Conservation (phyloP, 495 filamentous ascomycete species). For the Poronia punctata region DNA sequence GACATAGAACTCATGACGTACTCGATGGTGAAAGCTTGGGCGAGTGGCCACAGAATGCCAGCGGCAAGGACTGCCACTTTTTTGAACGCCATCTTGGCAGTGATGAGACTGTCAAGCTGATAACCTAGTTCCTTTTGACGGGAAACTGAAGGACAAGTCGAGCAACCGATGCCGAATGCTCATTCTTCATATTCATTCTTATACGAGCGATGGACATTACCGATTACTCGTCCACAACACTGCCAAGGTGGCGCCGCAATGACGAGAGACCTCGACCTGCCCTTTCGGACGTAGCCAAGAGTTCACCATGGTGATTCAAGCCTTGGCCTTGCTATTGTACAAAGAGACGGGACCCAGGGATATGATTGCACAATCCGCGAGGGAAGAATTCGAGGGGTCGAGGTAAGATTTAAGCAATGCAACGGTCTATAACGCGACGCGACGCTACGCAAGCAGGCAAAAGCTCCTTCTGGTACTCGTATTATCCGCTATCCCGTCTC, state of each 20-base stretch:
- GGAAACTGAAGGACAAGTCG: not conserved
- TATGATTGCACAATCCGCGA: too few species aligned
- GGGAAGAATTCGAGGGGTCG: not conserved
- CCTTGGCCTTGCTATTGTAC: conserved; percentile 7
- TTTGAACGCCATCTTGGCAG: conserved; percentile 2
- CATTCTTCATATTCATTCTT: too few species aligned
- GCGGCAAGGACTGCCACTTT: not conserved
- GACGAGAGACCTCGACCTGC: conserved; percentile 3
- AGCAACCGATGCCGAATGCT: not conserved
- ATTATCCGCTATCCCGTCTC: too few species aligned
- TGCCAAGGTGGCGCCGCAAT: too few species aligned
- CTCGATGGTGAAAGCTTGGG: conserved; percentile 2
- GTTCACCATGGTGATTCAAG: not conserved
- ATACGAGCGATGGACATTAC: too few species aligned
- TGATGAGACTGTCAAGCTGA: not conserved
- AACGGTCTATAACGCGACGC: not conserved
- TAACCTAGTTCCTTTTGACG: not conserved
- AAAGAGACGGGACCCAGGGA: too few species aligned
- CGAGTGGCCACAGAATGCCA: conserved; percentile 1
- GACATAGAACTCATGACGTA: not conserved
- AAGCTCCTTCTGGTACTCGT: not conserved
- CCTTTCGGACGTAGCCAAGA: conserved; percentile 7
- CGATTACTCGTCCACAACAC: too few species aligned
- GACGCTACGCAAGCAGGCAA: not conserved
- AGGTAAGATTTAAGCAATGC: not conserved